phyloP scores from a whole-genome alignment of 2,329 filamentous ascomycete genomes.

The Claviceps digitariae region DNA sequence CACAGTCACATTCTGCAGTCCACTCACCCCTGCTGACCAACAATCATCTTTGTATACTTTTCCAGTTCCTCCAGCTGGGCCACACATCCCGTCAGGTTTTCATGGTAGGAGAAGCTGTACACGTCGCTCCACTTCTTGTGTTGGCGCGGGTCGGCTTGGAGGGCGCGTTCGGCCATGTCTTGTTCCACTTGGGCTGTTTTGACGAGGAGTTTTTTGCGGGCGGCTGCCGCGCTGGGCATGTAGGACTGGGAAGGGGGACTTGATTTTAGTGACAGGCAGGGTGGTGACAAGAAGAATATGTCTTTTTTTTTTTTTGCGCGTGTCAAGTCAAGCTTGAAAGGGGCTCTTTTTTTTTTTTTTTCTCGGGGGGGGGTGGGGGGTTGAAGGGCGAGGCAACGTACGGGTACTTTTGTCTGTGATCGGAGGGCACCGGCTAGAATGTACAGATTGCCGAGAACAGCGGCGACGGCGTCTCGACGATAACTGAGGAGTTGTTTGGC shows the following conservation, averaged over 20 bases:
- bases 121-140: constrained; percentile 41
- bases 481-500: constrained; percentile 34
- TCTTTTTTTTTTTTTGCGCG: no score
- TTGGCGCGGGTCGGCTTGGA: constrained; percentile 14
- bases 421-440: constrained; percentile 42
- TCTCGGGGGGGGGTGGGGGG: no score
- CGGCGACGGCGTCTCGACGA: constrained; percentile 42
- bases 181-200: constrained; percentile 35
- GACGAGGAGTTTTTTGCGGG: constrained; percentile 37
- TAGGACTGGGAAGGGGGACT: constrained; percentile 25
- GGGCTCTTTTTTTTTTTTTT: no score
- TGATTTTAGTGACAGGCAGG: neutral
- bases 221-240: constrained; percentile 40
- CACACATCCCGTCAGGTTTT: constrained; percentile 40
- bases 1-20: constrained; percentile 5
- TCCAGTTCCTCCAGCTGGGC: constrained; percentile 40
- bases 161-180: constrained; percentile 13
- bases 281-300: neutral
- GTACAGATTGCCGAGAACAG: constrained; percentile 44
- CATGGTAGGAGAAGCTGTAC: constrained; percentile 40
- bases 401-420: constrained; percentile 34
- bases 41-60: constrained; percentile 42
- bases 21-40: constrained; percentile 37
- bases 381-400: no score
- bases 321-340: no score